These are phyloP conservation scores for Pseudocercospora eumusae DNA, from an alignment of 2,329 filamentous ascomycete species.

Conservation along the genomic window DNA sequence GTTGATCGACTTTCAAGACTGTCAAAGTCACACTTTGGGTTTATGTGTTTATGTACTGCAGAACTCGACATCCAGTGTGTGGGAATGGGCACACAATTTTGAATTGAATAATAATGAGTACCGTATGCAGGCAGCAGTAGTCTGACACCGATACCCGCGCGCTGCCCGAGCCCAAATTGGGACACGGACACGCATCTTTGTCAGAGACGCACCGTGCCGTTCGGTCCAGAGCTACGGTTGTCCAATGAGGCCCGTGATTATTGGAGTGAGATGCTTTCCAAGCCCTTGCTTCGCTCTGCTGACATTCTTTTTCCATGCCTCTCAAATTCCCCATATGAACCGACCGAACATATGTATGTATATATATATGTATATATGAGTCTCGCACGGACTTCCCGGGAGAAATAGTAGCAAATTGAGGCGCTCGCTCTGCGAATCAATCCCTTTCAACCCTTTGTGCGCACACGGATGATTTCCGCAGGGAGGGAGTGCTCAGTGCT, in stretches of 20 bases:
- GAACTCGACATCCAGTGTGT: not conserved
- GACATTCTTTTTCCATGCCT: constrained; percentile 5
- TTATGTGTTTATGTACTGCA: not conserved
- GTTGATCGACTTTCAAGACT: constrained; percentile 5
- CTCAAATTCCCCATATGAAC: not conserved
- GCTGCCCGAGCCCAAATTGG: constrained; percentile 7
- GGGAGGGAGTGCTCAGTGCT: no score
- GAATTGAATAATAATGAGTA: no score
- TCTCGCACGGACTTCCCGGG: not conserved
- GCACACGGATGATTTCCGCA: constrained; percentile 13
- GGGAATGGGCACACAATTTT: constrained; percentile 5
- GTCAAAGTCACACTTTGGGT: not conserved
- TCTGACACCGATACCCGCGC: constrained; percentile 11
- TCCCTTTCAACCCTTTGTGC: no score
- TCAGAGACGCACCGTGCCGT: constrained; percentile 3
- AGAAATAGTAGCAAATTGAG: not conserved
- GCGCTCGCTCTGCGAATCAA: constrained; percentile 8
- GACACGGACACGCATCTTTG: constrained; percentile 10
- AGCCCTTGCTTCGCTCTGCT: constrained; percentile 17
- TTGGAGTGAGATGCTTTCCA: no score
- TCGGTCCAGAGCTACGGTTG: constrained; percentile 13
- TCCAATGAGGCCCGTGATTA: no score
- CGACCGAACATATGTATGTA: no score
- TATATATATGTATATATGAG: not conserved
- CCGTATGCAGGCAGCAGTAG: constrained; percentile 6